A percentile compares a stretch with the other conserved stretches of the same genome.
Evolutionary conservation across 2,329 filamentous ascomycete species (phyloP).

Genomic region (Claviceps africana): DNA sequence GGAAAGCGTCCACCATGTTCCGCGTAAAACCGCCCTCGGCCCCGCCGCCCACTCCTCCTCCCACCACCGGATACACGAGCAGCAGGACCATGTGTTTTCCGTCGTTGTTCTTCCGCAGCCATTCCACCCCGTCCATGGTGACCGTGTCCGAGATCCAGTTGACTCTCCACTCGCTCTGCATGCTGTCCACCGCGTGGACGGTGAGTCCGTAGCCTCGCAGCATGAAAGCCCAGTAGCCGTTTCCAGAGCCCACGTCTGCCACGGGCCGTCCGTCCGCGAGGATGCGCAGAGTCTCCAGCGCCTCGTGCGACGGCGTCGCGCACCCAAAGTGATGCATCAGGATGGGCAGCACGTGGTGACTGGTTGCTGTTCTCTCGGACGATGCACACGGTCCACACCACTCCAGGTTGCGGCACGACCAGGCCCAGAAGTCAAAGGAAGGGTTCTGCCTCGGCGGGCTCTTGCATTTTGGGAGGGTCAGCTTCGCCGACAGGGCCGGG

Average conservation of each 20-base stretch:
- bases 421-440: slow-evolving; percentile 53
- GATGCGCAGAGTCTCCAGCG: slow-evolving; percentile 43
- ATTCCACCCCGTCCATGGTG: slow-evolving; percentile 44
- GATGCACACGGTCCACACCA: slow-evolving; percentile 47
- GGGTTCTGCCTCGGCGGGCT: slow-evolving; percentile 40
- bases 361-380: slow-evolving; percentile 37
- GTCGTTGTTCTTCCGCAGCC: slow-evolving; percentile 34
- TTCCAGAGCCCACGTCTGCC: slow-evolving; percentile 55
- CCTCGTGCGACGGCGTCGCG: slow-evolving; percentile 53
- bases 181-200: slow-evolving; percentile 51
- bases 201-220: slow-evolving; percentile 43
- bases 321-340: slow-evolving; percentile 73
- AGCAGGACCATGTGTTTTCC: slow-evolving; percentile 47
- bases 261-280: slow-evolving; percentile 40
- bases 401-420: slow-evolving; percentile 48
- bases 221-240: slow-evolving; percentile 65
- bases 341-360: slow-evolving; percentile 56
- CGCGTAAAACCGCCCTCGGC: slow-evolving; percentile 49
- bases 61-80: slow-evolving; percentile 60
- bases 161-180: slow-evolving; percentile 52
- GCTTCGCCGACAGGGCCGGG: slow-evolving; percentile 22
- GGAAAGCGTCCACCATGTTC: slow-evolving; percentile 44
- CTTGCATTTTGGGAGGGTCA: slow-evolving; percentile 33
- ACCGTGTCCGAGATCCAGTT: slow-evolving; percentile 56
- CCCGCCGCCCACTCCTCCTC: slow-evolving; percentile 48